Conservation (phyloP, 208 protist species). For the Leishmania lainsoni region DNA sequence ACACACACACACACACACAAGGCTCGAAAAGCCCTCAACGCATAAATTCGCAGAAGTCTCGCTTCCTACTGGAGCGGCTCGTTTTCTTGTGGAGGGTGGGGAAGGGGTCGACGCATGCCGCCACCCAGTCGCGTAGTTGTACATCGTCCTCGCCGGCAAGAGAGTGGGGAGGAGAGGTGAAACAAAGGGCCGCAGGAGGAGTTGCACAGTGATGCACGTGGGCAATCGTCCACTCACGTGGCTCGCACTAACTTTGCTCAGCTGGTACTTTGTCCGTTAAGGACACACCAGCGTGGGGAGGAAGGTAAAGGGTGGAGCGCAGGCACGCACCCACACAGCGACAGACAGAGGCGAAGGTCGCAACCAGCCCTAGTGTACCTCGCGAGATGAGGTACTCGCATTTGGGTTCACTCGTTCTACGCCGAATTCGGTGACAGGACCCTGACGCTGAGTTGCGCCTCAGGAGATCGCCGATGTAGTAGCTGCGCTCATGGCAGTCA, state of each 20-base stretch:
- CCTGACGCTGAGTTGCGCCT: neutral
- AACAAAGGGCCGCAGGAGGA: neutral
- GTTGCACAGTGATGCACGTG: neutral
- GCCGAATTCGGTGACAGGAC: neutral
- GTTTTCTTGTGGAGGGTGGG: neutral
- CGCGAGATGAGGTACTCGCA: neutral
- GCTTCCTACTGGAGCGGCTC: no score
- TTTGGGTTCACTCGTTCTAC: neutral
- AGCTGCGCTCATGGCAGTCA: neutral
- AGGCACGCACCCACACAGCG: neutral
- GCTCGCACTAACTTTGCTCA: neutral
- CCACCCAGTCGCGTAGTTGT: neutral
- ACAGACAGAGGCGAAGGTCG: neutral
- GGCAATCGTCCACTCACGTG: neutral
- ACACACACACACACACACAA: neutral
- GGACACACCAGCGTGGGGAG: neutral
- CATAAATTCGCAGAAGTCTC: no score
- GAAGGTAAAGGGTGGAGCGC: neutral
- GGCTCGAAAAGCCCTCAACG: neutral
- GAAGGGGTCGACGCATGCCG: neutral
- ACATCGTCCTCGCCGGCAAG: neutral
- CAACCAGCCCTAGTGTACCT: neutral
- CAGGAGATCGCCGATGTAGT: neutral
- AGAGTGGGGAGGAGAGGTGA: neutral
- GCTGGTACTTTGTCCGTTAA: neutral